A percentile compares a stretch with the other conserved stretches of the same genome.
Conservation (phyloP, 345 rosid species). For the Cochlearia excelsa region DNA sequence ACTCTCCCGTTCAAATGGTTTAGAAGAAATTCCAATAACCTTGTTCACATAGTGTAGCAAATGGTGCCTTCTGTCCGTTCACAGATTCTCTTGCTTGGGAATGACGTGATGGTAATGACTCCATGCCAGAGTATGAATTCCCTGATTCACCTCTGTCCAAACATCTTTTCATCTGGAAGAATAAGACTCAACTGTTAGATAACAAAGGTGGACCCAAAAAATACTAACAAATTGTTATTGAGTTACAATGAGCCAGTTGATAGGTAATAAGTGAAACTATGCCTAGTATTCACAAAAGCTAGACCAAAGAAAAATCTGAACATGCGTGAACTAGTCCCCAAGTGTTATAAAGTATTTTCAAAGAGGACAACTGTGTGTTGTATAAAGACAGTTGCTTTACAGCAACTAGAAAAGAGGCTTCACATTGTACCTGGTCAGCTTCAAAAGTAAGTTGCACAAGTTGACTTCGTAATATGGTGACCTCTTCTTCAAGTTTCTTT, state of each 20-base stretch:
- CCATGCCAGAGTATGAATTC: slow-evolving; percentile 50
- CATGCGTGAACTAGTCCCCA: background rate
- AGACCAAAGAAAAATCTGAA: background rate
- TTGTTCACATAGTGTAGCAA: slow-evolving; percentile 81
- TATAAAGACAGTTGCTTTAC: slow-evolving; percentile 7
- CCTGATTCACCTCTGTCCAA: slow-evolving; percentile 56
- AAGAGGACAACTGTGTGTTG: slow-evolving; percentile 8
- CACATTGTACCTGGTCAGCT: slow-evolving; percentile 77
- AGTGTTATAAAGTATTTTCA: slow-evolving; percentile 4
- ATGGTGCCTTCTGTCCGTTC: slow-evolving; percentile 67
- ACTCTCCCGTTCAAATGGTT: slow-evolving; percentile 8
- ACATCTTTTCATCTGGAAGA: slow-evolving; percentile 60
- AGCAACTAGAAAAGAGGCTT: slow-evolving; percentile 2
- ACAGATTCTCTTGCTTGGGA: slow-evolving; percentile 54
- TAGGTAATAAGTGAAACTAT: background rate
- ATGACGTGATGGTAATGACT: slow-evolving; percentile 54
- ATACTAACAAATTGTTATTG: slow-evolving; percentile 16
- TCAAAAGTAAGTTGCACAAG: slow-evolving; percentile 81
- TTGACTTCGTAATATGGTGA: slow-evolving; percentile 64
- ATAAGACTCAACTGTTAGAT: slow-evolving; percentile 13
- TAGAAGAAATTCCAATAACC: slow-evolving; percentile 41
- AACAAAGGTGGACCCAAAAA: background rate
- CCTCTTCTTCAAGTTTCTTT: slow-evolving; percentile 85
- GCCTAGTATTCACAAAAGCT: slow-evolving; percentile 13
- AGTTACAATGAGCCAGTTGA: slow-evolving; percentile 13